Evolutionary conservation across 257 asterid genomes (phyloP).

Genomic region (Anisodus acutangulus): DNA sequence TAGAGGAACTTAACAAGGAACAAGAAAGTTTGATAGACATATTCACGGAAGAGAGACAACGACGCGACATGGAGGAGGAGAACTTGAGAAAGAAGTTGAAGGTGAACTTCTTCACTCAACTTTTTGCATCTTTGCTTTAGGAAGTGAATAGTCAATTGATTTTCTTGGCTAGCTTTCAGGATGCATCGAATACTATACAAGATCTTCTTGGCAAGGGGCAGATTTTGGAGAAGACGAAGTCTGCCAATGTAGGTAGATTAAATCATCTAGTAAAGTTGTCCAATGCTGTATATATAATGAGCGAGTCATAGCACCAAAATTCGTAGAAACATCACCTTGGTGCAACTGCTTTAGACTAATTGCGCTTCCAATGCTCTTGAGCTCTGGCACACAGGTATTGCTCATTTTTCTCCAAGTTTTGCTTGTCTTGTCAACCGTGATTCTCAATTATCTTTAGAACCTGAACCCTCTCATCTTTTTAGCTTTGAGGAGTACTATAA

Average conservation of each 20-base stretch:
- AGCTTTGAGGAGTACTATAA: neutral
- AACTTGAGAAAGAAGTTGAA: slow-evolving; percentile 65
- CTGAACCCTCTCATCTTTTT: neutral
- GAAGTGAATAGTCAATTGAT: neutral
- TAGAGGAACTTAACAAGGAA: slow-evolving; percentile 67
- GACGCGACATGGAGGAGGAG: slow-evolving; percentile 76
- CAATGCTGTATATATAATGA: slow-evolving; percentile 20
- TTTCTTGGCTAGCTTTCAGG: slow-evolving; percentile 47
- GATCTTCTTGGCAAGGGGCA: slow-evolving; percentile 56
- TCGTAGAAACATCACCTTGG: neutral
- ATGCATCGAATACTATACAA: slow-evolving; percentile 64
- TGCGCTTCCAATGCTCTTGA: neutral
- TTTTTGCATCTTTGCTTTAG: neutral
- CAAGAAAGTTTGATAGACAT: slow-evolving; percentile 73
- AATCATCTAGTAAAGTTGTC: neutral
- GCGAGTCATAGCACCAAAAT: slow-evolving; percentile 10
- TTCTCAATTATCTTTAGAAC: neutral
- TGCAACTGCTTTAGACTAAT: neutral
- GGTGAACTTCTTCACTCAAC: slow-evolving; percentile 45
- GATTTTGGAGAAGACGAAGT: slow-evolving; percentile 39
- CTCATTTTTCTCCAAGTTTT: slow-evolving; percentile 1
- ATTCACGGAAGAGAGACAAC: slow-evolving; percentile 90
- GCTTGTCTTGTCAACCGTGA: neutral
- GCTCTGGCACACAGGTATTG: neutral
- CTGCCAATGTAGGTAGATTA: slow-evolving; percentile 34